A percentile compares a stretch with the other conserved stretches of the same genome.
Conservation (phyloP, 176 grass and related monocot species). For the Raddia guianensis region DNA sequence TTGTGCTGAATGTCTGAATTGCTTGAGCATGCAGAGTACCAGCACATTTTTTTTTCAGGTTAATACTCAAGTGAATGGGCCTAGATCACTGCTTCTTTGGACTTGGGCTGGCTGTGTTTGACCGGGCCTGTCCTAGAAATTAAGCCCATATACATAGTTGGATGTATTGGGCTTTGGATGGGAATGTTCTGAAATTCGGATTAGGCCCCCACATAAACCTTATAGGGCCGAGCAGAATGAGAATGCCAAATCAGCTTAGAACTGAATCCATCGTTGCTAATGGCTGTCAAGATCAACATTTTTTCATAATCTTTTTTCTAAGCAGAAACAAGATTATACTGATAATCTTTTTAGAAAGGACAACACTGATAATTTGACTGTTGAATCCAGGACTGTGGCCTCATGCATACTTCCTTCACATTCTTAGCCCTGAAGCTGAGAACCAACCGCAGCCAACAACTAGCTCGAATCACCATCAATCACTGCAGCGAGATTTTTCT, state of each 20-base stretch:
- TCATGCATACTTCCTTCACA: conserved; percentile 46
- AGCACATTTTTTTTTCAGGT: background rate
- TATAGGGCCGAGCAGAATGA: no score
- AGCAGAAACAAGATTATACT: background rate
- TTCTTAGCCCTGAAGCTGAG: conserved; percentile 33
- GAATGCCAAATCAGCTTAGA: no score
- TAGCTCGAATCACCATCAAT: conserved; percentile 8
- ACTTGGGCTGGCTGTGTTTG: background rate
- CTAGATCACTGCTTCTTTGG: background rate
- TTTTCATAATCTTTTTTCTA: background rate
- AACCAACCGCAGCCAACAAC: background rate
- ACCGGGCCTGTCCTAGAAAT: background rate
- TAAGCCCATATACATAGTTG: background rate
- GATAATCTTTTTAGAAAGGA: no score
- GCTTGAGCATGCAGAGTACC: background rate
- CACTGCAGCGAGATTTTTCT: background rate
- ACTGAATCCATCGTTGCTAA: background rate
- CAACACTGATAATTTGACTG: background rate
- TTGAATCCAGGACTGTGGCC: conserved; percentile 43
- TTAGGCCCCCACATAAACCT: background rate
- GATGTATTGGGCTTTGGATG: background rate
- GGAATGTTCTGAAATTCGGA: background rate
- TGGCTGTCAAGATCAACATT: background rate
- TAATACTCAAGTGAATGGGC: background rate
- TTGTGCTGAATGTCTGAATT: background rate